A percentile compares a stretch with the other conserved stretches of the same genome.
Evolutionary conservation across 179 eudicot species (phyloP).

Genomic region (Heliamphora pulchella): DNA sequence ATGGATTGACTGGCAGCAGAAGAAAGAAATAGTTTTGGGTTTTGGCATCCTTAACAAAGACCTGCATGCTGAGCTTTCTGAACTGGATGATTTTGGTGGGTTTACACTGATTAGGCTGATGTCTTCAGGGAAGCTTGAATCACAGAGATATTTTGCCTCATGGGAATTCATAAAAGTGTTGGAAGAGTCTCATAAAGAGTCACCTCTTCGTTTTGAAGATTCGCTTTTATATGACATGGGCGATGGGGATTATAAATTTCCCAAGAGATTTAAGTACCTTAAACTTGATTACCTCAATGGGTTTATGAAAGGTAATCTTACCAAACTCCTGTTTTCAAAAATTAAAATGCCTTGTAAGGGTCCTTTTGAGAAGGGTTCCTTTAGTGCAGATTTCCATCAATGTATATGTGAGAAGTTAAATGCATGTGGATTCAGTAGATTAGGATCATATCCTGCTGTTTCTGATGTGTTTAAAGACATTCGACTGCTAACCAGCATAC

Average conservation of each 20-base stretch:
- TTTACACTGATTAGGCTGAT: slow-evolving; percentile 58
- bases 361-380: slow-evolving; percentile 20
- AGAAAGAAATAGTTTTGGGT: slow-evolving; percentile 56
- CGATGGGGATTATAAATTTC: slow-evolving; percentile 34
- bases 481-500: slow-evolving; percentile 44
- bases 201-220: slow-evolving; percentile 26
- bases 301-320: slow-evolving; percentile 38
- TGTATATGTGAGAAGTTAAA: slow-evolving; percentile 42
- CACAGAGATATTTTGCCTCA: slow-evolving; percentile 49
- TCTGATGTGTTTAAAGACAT: slow-evolving; percentile 41
- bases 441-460: slow-evolving; percentile 25
- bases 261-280: slow-evolving; percentile 34
- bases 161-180: slow-evolving; percentile 26
- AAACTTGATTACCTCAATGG: slow-evolving; percentile 46
- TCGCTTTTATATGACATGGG: slow-evolving; percentile 32
- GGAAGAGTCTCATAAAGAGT: slow-evolving; percentile 29
- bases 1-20: slow-evolving; percentile 86
- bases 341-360: slow-evolving; percentile 17
- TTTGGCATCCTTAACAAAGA: slow-evolving; percentile 53
- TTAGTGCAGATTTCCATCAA: slow-evolving; percentile 28
- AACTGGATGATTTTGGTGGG: slow-evolving; percentile 45
- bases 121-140: slow-evolving; percentile 77
- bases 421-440: slow-evolving; percentile 29
- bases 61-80: slow-evolving; percentile 34
- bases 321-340: slow-evolving; percentile 28